Conservation (phyloP, 176 grass and related monocot genomes). For the Urochloa ruziziensis region DNA sequence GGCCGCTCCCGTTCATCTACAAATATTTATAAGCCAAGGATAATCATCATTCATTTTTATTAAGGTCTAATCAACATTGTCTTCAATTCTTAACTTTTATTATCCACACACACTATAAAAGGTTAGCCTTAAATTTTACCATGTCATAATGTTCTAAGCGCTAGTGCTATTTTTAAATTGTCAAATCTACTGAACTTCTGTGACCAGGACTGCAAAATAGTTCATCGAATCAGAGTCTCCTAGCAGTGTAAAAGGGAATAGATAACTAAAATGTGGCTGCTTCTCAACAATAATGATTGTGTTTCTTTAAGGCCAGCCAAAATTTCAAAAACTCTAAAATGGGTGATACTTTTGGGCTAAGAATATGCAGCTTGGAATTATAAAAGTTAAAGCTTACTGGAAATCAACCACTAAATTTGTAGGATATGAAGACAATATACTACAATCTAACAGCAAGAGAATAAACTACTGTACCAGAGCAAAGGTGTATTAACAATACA, state of each 20-base stretch:
- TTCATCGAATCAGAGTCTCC: background rate
- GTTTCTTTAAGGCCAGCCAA: background rate
- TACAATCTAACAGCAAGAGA: background rate
- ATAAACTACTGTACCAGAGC: background rate
- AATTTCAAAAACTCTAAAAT: background rate
- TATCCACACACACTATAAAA: background rate
- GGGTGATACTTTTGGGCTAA: background rate
- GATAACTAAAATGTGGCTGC: background rate
- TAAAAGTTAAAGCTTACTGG: background rate
- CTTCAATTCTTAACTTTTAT: background rate
- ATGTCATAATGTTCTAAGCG: background rate
- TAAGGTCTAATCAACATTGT: background rate
- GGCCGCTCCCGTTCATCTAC: constrained; percentile 65
- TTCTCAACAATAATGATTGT: background rate
- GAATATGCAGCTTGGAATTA: constrained; percentile 5
- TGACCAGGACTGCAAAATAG: constrained; percentile 12
- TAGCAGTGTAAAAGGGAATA: background rate
- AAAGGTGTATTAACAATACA: constrained; percentile 7
- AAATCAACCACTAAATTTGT: constrained; percentile 1
- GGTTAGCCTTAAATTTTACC: background rate
- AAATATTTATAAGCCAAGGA: constrained; percentile 40
- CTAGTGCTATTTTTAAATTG: background rate
- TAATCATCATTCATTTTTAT: background rate
- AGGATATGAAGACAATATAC: background rate
- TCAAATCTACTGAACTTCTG: background rate